Percentiles rank a stretch among this genome's conserved stretches.
These are phyloP conservation scores for Cucumis cinereus DNA, from an alignment of 306 rosid genomes.

Conservation along the genomic window DNA sequence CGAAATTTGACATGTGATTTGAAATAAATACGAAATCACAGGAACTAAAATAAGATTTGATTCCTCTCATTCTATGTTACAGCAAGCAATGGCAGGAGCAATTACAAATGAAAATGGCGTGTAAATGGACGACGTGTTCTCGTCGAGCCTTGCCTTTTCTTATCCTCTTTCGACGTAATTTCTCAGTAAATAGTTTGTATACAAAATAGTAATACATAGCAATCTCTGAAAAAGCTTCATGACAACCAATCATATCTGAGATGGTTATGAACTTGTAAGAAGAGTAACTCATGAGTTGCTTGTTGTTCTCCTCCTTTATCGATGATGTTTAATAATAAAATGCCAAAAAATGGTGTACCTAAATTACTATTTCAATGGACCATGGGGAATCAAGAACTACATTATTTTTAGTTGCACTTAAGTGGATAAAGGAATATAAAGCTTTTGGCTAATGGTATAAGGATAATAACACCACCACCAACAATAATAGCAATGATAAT, in stretches of 20 bases:
- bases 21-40: not conserved
- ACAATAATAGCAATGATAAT: no score
- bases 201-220: not conserved
- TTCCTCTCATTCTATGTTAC: not conserved
- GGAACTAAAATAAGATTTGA: not conserved
- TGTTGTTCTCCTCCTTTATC: no score
- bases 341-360: not conserved
- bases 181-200: not conserved
- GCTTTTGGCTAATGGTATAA: not conserved
- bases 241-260: not conserved
- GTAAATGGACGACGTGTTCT: not conserved
- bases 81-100: constrained; percentile 1
- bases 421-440: not conserved
- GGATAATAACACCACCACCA: not conserved
- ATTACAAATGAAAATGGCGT: not conserved
- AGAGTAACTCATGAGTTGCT: not conserved
- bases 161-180: not conserved
- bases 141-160: not conserved
- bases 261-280: not conserved
- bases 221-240: not conserved
- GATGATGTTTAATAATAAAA: no score
- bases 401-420: not conserved
- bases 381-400: not conserved
- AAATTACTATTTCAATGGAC: not conserved
- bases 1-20: no score